phyloP scores from a whole-genome alignment of 257 asterid genomes.

The Penstemon barbatus region DNA sequence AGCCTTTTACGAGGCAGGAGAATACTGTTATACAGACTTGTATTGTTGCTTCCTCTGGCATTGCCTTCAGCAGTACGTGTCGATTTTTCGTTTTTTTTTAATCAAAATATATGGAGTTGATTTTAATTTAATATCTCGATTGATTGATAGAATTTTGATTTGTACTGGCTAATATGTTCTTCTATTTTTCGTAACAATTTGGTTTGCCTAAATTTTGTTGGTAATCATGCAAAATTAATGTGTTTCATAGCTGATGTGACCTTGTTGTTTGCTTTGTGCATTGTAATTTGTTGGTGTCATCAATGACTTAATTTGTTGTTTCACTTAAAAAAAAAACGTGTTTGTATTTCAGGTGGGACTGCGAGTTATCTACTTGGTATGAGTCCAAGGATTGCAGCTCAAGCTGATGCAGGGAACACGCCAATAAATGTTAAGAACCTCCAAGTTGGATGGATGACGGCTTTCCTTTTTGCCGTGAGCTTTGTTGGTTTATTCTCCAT shows the following conservation, averaged over 20 bases:
- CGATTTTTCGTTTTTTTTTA: neutral
- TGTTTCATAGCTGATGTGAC: too few relatives aligned
- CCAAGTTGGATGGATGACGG: conserved; percentile 62
- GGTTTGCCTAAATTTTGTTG: neutral
- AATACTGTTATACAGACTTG: conserved; percentile 72
- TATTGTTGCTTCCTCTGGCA: conserved; percentile 74
- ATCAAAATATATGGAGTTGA: too few relatives aligned
- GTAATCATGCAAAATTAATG: neutral
- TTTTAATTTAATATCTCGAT: too few relatives aligned
- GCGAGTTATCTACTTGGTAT: conserved; percentile 70
- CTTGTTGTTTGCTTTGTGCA: too few relatives aligned
- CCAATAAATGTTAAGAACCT: conserved; percentile 58
- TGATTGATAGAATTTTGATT: too few relatives aligned
- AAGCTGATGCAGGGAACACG: conserved; percentile 45
- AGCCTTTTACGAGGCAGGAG: conserved; percentile 75
- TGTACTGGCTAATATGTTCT: too few relatives aligned
- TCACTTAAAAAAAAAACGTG: too few relatives aligned
- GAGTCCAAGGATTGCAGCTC: conserved; percentile 54
- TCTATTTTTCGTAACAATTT: neutral
- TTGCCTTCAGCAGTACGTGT: conserved; percentile 71
- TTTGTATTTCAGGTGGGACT: conserved; percentile 59
- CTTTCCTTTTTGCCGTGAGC: conserved; percentile 59
- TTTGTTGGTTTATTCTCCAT: conserved; percentile 82
- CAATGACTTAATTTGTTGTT: too few relatives aligned
- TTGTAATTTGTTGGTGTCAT: too few relatives aligned